A percentile compares a stretch with the other conserved stretches of the same genome.
Evolutionary conservation across 2,329 filamentous ascomycete genomes (phyloP).

Genomic region (Daldinia sp.): DNA sequence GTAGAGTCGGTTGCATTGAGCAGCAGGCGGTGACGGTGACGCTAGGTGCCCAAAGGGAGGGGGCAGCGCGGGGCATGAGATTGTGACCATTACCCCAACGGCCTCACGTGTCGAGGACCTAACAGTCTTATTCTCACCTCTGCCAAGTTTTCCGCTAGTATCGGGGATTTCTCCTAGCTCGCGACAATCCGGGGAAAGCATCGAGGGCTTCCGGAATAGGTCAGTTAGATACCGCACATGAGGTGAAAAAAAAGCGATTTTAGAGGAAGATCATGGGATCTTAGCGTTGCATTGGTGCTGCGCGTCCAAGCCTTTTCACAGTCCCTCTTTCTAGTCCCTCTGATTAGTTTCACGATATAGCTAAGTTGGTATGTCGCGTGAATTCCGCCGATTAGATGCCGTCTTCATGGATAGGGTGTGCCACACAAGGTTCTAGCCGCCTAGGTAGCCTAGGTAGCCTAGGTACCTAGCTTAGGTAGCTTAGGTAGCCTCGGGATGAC

Average conservation of each 20-base stretch:
- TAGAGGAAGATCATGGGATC: conserved; percentile 45
- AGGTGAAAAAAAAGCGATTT: conserved; percentile 38
- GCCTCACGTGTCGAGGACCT: conserved; percentile 33
- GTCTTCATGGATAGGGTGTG: conserved; percentile 23
- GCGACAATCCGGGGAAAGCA: conserved; percentile 37
- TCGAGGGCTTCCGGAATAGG: conserved; percentile 45
- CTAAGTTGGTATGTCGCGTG: conserved; percentile 16
- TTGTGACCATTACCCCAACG: conserved; percentile 33
- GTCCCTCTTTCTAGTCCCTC: conserved; percentile 12
- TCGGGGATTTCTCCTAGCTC: conserved; percentile 22
- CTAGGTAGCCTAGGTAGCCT: conserved; percentile 4
- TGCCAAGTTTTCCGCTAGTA: conserved; percentile 21
- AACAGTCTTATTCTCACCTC: conserved; percentile 40
- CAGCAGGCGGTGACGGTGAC: conserved; percentile 36
- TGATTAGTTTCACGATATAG: conserved; percentile 20
- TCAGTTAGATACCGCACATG: conserved; percentile 41
- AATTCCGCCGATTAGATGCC: conserved; percentile 38
- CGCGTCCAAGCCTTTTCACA: conserved; percentile 33
- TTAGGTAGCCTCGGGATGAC: conserved; percentile 38
- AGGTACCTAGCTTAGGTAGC: conserved; percentile 26
- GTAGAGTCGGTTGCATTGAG: conserved; percentile 24
- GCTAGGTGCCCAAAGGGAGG: conserved; percentile 9
- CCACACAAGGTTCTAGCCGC: conserved; percentile 27
- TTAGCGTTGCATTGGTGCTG: conserved; percentile 40
- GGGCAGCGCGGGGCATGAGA: conserved; percentile 28